Conservation (phyloP, 140 eudicot species). For the Ambrosia hybrid region DNA sequence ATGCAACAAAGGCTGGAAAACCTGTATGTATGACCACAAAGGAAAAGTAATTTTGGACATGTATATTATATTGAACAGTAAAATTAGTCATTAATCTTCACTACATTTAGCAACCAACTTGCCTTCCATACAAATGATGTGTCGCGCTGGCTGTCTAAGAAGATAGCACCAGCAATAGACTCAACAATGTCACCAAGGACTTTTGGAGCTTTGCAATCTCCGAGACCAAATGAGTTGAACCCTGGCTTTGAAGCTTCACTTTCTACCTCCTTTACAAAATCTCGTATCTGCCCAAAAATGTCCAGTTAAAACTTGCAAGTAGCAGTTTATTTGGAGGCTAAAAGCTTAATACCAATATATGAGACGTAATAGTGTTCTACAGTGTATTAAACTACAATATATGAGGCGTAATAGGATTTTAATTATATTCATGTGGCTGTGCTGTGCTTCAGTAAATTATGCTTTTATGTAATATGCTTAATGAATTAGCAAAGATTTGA, state of each 20-base stretch:
- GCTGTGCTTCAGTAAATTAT: background rate
- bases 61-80: background rate
- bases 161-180: conserved; percentile 98
- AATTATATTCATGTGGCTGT: background rate
- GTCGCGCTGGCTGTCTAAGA: conserved; percentile 66
- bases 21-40: conserved; percentile 40
- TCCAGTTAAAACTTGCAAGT: background rate
- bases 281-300: conserved; percentile 60
- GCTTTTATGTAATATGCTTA: no score
- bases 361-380: background rate
- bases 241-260: conserved; percentile 73
- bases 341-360: background rate
- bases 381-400: no score
- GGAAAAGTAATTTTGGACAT: background rate
- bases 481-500: background rate
- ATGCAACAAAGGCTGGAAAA: conserved; percentile 83
- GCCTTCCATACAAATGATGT: conserved; percentile 91
- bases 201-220: conserved; percentile 99
- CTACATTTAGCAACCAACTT: conserved; percentile 8
- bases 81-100: background rate
- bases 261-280: conserved; percentile 84
- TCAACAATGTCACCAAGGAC: conserved; percentile 97
- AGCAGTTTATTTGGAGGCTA: background rate
- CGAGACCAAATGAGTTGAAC: conserved; percentile 91
- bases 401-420: background rate